Evolutionary conservation across 495 filamentous ascomycete species (phyloP), one percentile per base, ranked within the genome.

Genomic region (Pseudomonodictys pantanalensis): DNA sequence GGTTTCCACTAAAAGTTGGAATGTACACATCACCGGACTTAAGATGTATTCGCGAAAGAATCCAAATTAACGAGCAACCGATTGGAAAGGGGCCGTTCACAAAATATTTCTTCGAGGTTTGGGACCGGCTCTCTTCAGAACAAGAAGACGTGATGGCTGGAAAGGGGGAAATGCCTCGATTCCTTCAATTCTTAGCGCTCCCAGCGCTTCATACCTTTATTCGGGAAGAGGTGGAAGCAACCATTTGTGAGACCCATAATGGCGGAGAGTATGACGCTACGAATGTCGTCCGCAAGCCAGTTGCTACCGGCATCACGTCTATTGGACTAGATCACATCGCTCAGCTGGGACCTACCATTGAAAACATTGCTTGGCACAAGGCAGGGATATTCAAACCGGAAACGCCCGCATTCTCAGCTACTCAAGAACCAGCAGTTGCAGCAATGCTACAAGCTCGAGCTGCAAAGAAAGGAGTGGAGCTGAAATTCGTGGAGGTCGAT

Each of bases 171-270:
- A 45, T 48, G 12, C 86, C 86, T 3, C 79, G 81, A 25, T 87
- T 80, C 54, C 79, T 86, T 47, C 80, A 82, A 52, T 58, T 77
- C n/a, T 56, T 48, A 5, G 44, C 62, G 9, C 58, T 69, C 5
- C 25, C 68, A 18, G 42, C 67, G 4, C 54, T 68, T 46, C 67
- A 69, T 38, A 33, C 50, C 35, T 70, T 71, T 49, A 52, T 66
- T 8, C 23, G 52, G n/a, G 62, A 65, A 50, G 15, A 45, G 0
- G 62, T 70, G 11, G 66, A 68, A 28, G 62, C 56, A n/a, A 61
- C 66, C 7, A 52, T 70, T n/a, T 33, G 43, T 18, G 68, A 70
- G 53, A 61, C 56, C 12, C 48, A 58, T 43, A 29, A 26, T 38
- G 68, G 68, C 22, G 68, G 68, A 15, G 66, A 70, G 45, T 64